These are phyloP conservation scores for Brassica carinata DNA, from an alignment of 345 rosid genomes.

Conservation along the genomic window DNA sequence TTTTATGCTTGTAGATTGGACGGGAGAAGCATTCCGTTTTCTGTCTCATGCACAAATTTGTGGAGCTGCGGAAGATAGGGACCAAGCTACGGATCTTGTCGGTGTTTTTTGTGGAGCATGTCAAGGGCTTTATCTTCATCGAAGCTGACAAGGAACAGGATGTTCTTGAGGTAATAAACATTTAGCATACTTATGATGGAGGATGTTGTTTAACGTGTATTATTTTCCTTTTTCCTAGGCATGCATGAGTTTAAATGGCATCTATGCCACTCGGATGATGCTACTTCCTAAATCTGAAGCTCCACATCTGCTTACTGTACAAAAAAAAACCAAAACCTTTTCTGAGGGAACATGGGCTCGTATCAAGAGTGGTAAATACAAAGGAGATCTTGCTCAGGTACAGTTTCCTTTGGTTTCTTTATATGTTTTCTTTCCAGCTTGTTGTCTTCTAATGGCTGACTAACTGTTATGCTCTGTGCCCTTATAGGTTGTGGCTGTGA, in stretches of 20 bases:
- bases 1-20: slow-evolving; percentile 60
- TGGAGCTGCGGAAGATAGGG: slow-evolving; percentile 67
- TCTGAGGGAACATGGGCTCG: slow-evolving; percentile 84
- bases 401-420: neutral
- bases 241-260: slow-evolving; percentile 64
- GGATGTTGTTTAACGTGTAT: neutral
- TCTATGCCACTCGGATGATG: slow-evolving; percentile 64
- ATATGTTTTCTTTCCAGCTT: slow-evolving; percentile 7
- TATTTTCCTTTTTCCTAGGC: slow-evolving; percentile 53
- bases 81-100: slow-evolving; percentile 65
- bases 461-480: slow-evolving; percentile 33
- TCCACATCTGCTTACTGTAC: slow-evolving; percentile 59
- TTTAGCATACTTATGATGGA: slow-evolving; percentile 1
- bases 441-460: slow-evolving; percentile 10
- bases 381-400: slow-evolving; percentile 96
- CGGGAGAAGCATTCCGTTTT: slow-evolving; percentile 78
- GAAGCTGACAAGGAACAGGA: slow-evolving; percentile 79
- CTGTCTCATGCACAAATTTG: slow-evolving; percentile 94
- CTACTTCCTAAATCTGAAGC: slow-evolving; percentile 68
- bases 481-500: slow-evolving; percentile 76
- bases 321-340: slow-evolving; percentile 51
- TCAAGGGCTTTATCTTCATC: slow-evolving; percentile 74
- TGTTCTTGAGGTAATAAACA: slow-evolving; percentile 64
- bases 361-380: slow-evolving; percentile 85
- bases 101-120: slow-evolving; percentile 71